Evolutionary conservation across 371 early-diverging fungal species (phyloP).

Genomic region (Batkoa obscura): DNA sequence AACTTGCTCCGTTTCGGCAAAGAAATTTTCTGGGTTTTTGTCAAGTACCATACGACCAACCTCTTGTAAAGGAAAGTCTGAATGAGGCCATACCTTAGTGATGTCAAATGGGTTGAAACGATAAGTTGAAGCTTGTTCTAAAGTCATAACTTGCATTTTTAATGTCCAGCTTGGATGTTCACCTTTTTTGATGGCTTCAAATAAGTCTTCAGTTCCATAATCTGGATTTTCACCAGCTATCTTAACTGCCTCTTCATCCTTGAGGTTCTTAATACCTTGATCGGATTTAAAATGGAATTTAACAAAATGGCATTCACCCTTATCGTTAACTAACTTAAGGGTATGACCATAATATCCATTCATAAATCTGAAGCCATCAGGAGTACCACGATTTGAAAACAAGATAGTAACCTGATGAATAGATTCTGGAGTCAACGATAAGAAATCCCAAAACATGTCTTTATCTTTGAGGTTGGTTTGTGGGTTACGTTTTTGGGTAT

Average conservation of each 20-base stretch:
- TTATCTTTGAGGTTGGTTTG: conserved; percentile 37
- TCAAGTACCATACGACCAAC: conserved; percentile 55
- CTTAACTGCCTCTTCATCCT: conserved; percentile 34
- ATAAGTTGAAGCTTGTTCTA: conserved; percentile 46
- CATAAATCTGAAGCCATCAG: conserved; percentile 59
- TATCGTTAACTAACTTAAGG: conserved; percentile 46
- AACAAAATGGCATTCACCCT: conserved; percentile 48
- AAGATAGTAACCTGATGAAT: conserved; percentile 60
- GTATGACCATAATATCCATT: conserved; percentile 62
- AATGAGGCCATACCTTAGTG: conserved; percentile 66
- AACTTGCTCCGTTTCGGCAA: conserved; percentile 61
- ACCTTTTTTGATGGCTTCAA: conserved; percentile 44
- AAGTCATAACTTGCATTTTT: conserved; percentile 52
- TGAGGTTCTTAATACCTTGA: conserved; percentile 56
- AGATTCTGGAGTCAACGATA: conserved; percentile 53
- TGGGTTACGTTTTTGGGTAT: conserved; percentile 63
- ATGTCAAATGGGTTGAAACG: conserved; percentile 64
- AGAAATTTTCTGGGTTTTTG: conserved; percentile 60
- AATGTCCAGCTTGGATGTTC: conserved; percentile 57
- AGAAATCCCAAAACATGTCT: conserved; percentile 44
- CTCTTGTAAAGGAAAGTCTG: conserved; percentile 44
- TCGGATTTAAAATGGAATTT: conserved; percentile 77
- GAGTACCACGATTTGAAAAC: conserved; percentile 64
- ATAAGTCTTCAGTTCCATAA: conserved; percentile 53
- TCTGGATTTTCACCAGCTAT: conserved; percentile 48